These are phyloP conservation scores for Hemileccinum rubropunctum DNA, from an alignment of 768 basidiomycete species.

Conservation along the genomic window DNA sequence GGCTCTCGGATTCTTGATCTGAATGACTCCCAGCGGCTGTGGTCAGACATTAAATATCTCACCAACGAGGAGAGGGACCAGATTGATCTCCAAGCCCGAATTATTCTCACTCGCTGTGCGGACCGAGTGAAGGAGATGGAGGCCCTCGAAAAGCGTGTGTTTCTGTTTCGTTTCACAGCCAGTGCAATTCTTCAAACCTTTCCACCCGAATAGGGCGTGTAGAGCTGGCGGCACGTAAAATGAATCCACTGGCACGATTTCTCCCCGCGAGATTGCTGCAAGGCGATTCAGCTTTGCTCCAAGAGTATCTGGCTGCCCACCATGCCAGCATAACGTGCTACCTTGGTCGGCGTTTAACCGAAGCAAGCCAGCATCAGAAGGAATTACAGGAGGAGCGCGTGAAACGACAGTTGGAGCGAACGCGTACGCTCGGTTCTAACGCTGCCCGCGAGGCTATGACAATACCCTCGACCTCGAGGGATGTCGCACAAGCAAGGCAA, in stretches of 20 bases:
- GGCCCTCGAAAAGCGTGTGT: conserved; percentile 80
- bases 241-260: conserved; percentile 64
- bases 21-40: conserved; percentile 45
- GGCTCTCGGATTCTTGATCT: conserved; percentile 55
- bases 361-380: conserved; percentile 74
- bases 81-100: conserved; percentile 88
- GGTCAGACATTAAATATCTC: conserved; percentile 67
- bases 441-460: conserved; percentile 61
- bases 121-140: conserved; percentile 90
- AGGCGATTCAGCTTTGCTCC: conserved; percentile 46
- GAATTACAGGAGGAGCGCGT: conserved; percentile 94
- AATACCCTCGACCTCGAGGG: conserved; percentile 38
- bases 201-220: conserved; percentile 49
- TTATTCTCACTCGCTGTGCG: conserved; percentile 81
- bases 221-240: conserved; percentile 62
- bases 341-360: conserved; percentile 75
- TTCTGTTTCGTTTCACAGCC: conserved; percentile 10
- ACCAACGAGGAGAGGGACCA: conserved; percentile 93
- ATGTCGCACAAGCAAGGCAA: conserved; percentile 19
- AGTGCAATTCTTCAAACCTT: conserved; percentile 18
- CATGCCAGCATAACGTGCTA: conserved; percentile 92
- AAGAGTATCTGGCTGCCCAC: conserved; percentile 83
- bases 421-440: conserved; percentile 78
- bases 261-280: conserved; percentile 69
- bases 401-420: conserved; percentile 81